phyloP scores from a whole-genome alignment of 1,284 basidiomycete genomes.

The Puccinia triticina region DNA sequence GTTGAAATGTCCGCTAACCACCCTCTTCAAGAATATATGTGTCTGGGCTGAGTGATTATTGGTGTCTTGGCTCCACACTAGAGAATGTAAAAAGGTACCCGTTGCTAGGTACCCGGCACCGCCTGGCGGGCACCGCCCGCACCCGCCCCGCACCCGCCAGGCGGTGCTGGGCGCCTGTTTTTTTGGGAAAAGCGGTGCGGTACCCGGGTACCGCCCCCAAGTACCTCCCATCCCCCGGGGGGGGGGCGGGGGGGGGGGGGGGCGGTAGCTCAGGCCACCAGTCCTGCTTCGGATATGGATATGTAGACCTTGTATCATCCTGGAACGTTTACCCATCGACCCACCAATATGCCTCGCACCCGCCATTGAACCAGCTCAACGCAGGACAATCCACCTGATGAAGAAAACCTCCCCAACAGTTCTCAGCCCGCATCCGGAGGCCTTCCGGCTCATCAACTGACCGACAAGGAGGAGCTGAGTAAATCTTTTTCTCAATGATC shows the following conservation, averaged over 20 bases:
- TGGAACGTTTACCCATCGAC: not conserved
- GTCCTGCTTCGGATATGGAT: not conserved
- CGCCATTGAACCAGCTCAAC: not conserved
- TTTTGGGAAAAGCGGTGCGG: too few relatives aligned
- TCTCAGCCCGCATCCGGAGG: not conserved
- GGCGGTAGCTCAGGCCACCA: not conserved
- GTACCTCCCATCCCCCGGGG: not conserved
- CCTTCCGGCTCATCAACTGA: not conserved
- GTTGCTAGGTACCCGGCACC: too few relatives aligned
- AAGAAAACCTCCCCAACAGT: not conserved
- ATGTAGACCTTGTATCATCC: not conserved
- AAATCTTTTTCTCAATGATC: not conserved
- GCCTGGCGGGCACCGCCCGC: too few relatives aligned
- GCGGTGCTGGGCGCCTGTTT: too few relatives aligned
- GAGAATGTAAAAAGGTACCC: too few relatives aligned
- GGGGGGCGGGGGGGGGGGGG: too few relatives aligned
- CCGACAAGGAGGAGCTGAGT: conserved; percentile 12
- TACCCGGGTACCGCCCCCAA: too few relatives aligned
- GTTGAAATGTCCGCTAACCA: too few relatives aligned
- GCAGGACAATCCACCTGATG: not conserved
- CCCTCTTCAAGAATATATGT: too few relatives aligned
- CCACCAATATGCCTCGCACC: not conserved
- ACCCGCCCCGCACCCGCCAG: too few relatives aligned
- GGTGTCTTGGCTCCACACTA: too few relatives aligned
- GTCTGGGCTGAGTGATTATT: too few relatives aligned